Percentiles rank a stretch among this genome's conserved stretches.
These are phyloP conservation scores for Aspergillus persii DNA, from an alignment of 2,329 filamentous ascomycete genomes.

Conservation along the genomic window DNA sequence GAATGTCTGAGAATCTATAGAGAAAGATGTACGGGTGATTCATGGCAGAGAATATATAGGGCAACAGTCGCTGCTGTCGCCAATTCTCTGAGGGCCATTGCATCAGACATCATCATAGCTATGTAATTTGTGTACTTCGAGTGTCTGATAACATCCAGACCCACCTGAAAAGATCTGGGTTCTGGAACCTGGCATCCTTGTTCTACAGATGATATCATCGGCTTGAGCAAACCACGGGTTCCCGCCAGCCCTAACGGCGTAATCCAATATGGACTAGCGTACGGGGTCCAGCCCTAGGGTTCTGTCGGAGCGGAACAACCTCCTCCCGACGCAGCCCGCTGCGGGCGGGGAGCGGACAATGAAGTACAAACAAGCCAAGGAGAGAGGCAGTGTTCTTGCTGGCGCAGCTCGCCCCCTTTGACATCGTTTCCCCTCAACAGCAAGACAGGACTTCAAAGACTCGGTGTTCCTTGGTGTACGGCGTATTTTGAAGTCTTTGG, in stretches of 20 bases:
- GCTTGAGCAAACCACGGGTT: neutral
- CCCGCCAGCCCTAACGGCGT: slow-evolving; percentile 22
- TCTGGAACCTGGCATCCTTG: neutral
- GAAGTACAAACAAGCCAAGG: slow-evolving; percentile 7
- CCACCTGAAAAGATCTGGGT: neutral
- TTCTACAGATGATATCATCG: neutral
- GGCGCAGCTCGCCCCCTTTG: neutral
- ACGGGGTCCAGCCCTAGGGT: slow-evolving; percentile 33
- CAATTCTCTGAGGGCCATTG: slow-evolving; percentile 14
- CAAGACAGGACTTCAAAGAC: slow-evolving; percentile 1
- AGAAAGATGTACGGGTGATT: neutral
- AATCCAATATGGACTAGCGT: slow-evolving; percentile 11
- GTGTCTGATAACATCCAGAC: neutral
- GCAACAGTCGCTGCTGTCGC: neutral
- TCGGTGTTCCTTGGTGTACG: neutral
- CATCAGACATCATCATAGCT: slow-evolving; percentile 37
- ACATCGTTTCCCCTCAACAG: neutral
- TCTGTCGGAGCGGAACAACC: slow-evolving; percentile 21
- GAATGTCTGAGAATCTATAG: neutral
- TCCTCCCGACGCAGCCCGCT: slow-evolving; percentile 14
- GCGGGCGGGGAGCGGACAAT: slow-evolving; percentile 18
- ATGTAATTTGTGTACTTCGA: slow-evolving; percentile 7
- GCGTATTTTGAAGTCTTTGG: slow-evolving; percentile 4
- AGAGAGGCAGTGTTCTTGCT: slow-evolving; percentile 1
- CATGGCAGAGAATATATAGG: neutral